Evolutionary conservation across 1,139 yeast genomes (phyloP).

Genomic region (Yamadazyma triangularis): DNA sequence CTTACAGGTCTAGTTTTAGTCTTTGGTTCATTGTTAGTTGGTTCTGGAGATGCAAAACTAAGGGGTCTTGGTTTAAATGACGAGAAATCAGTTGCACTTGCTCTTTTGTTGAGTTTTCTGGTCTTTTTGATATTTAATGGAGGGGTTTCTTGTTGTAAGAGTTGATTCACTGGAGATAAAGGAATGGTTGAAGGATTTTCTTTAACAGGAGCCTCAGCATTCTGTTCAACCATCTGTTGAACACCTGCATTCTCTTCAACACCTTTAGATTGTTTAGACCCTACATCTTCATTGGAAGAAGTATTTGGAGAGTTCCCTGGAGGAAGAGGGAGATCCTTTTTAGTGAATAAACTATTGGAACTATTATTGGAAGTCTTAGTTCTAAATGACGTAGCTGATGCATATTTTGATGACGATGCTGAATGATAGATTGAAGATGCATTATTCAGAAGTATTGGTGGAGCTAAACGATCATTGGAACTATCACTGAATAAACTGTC

Average conservation of each 20-base stretch:
- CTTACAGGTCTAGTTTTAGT: conserved; percentile 4
- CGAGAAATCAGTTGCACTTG: conserved; percentile 1
- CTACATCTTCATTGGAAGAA: background rate
- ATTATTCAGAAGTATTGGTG: background rate
- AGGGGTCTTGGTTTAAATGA: conserved; percentile 1
- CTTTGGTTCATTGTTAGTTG: conserved; percentile 2
- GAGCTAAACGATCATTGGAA: background rate
- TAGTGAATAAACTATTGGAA: background rate
- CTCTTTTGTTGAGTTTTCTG: conserved; percentile 5
- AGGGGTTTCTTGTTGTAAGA: conserved; percentile 6
- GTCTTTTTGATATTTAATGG: conserved; percentile 6
- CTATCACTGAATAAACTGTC: conserved; percentile 13
- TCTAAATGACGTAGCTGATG: background rate
- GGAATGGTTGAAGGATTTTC: background rate
- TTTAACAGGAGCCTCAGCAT: conserved; percentile 2
- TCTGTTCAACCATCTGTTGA: no score
- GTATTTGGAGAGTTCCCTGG: conserved; percentile 6
- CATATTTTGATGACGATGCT: background rate
- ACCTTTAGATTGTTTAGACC: no score
- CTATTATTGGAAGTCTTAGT: background rate
- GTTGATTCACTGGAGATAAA: background rate
- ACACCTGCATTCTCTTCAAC: no score
- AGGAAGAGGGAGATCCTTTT: conserved; percentile 1
- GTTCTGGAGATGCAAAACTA: no score
- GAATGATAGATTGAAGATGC: background rate